Percentiles rank a stretch among this genome's conserved stretches.
These are phyloP conservation scores for Alnus glutinosa DNA, from an alignment of 306 rosid species.

Conservation along the genomic window DNA sequence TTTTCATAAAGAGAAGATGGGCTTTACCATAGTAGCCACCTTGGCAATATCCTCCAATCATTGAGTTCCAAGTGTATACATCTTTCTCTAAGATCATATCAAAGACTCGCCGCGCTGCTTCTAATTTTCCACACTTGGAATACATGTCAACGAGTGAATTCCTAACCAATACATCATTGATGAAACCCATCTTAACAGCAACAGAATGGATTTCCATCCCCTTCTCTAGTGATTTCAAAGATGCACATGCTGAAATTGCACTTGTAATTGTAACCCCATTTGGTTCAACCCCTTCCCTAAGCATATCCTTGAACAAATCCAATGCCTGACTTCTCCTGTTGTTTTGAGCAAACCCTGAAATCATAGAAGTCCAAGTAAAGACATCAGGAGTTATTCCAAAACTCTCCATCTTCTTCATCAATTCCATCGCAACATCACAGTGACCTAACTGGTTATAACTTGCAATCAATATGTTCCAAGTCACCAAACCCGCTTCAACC, in stretches of 20 bases:
- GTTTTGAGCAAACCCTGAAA: constrained; percentile 84
- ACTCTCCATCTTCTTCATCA: constrained; percentile 85
- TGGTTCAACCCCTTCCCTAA: constrained; percentile 60
- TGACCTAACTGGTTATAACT: constrained; percentile 67
- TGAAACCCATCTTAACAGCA: constrained; percentile 62
- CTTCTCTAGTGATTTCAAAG: constrained; percentile 54
- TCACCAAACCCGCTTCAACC: constrained; percentile 62
- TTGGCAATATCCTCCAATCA: constrained; percentile 88
- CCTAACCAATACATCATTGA: constrained; percentile 48
- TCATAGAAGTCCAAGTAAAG: constrained; percentile 92
- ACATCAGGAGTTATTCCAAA: constrained; percentile 74
- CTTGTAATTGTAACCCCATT: constrained; percentile 69
- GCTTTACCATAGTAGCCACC: constrained; percentile 90
- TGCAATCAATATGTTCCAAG: constrained; percentile 82
- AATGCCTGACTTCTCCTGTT: constrained; percentile 57
- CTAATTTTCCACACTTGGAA: constrained; percentile 76
- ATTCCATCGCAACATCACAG: constrained; percentile 62
- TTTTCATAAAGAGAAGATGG: constrained; percentile 69
- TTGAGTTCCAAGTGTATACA: constrained; percentile 87
- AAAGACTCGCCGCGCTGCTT: constrained; percentile 70
- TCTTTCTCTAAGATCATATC: constrained; percentile 65
- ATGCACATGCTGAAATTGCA: constrained; percentile 69
- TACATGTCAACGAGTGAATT: constrained; percentile 86
- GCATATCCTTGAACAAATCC: constrained; percentile 68
- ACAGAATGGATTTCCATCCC: constrained; percentile 74